Percentiles rank a stretch among this genome's conserved stretches.
phyloP scores from a whole-genome alignment of 306 rosid genomes.

The Sesbania bispinosa region DNA sequence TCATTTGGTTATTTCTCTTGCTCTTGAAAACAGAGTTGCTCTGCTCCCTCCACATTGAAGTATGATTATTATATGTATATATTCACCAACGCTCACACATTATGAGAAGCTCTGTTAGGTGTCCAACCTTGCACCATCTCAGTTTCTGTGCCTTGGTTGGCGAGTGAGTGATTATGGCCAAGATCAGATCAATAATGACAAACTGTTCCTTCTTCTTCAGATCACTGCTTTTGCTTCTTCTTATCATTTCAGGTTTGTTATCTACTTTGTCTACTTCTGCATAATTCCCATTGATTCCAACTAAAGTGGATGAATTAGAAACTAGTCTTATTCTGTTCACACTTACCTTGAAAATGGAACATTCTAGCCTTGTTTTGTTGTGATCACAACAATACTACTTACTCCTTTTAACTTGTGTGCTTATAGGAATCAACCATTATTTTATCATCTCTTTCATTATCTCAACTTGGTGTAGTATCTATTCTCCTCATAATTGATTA shows the following conservation, averaged over 20 bases:
- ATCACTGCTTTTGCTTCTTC: slow-evolving; percentile 39
- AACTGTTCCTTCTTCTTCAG: slow-evolving; percentile 32
- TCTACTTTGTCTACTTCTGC: slow-evolving; percentile 5
- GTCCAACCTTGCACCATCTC: slow-evolving; percentile 5
- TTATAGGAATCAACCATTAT: background rate
- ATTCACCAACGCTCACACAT: background rate
- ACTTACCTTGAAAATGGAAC: background rate
- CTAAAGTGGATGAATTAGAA: slow-evolving; percentile 1
- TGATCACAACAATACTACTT: background rate
- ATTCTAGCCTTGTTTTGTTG: background rate
- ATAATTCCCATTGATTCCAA: slow-evolving; percentile 9
- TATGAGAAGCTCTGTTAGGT: background rate
- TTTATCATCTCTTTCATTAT: background rate
- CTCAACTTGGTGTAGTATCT: slow-evolving; percentile 5
- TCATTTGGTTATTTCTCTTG: too few species aligned
- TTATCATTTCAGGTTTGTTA: slow-evolving; percentile 50
- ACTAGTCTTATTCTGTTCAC: background rate
- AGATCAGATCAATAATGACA: slow-evolving; percentile 37
- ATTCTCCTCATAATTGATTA: background rate
- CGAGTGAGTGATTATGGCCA: slow-evolving; percentile 26
- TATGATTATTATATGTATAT: background rate
- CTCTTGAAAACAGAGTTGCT: slow-evolving; percentile 27
- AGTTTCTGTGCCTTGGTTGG: background rate
- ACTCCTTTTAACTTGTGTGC: background rate
- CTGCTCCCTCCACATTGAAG: slow-evolving; percentile 1